Evolutionary conservation across 495 filamentous ascomycete genomes (phyloP).

Genomic region (Pseudoneurospora amorphoporcata): DNA sequence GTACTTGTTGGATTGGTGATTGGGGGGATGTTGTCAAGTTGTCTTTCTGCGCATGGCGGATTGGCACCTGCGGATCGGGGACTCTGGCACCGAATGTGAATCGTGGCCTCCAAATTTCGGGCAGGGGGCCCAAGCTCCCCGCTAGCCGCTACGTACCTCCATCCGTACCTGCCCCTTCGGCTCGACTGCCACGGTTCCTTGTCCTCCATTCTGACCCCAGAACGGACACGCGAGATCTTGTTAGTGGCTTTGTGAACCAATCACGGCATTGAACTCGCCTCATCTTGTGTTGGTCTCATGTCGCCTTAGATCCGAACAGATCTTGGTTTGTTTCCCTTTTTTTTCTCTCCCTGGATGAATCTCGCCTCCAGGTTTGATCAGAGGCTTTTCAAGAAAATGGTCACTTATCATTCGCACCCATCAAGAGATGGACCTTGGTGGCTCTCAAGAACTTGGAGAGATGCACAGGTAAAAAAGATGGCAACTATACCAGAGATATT

Average conservation of each 20-base stretch:
- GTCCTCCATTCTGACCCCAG: background rate
- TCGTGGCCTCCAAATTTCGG: conserved; percentile 28
- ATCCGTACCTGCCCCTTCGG: background rate
- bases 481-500: background rate
- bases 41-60: conserved; percentile 2
- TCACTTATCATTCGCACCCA: background rate
- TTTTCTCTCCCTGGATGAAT: background rate
- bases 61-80: background rate
- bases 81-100: conserved; percentile 13
- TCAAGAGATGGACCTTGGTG: background rate
- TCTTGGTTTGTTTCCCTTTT: background rate
- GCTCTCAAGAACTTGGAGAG: background rate
- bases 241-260: background rate
- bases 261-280: background rate
- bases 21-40: background rate
- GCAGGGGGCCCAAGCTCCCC: conserved; percentile 19
- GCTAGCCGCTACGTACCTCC: background rate
- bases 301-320: background rate
- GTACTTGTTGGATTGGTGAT: background rate
- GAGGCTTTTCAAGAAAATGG: background rate
- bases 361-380: background rate
- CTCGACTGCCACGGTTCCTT: background rate
- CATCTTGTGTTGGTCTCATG: background rate
- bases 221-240: background rate
- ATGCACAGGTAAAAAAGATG: background rate